Base-by-base conservation (phyloP, 2,329 filamentous ascomycete genomes). In the Chrysoporthe puriensis region DNA sequence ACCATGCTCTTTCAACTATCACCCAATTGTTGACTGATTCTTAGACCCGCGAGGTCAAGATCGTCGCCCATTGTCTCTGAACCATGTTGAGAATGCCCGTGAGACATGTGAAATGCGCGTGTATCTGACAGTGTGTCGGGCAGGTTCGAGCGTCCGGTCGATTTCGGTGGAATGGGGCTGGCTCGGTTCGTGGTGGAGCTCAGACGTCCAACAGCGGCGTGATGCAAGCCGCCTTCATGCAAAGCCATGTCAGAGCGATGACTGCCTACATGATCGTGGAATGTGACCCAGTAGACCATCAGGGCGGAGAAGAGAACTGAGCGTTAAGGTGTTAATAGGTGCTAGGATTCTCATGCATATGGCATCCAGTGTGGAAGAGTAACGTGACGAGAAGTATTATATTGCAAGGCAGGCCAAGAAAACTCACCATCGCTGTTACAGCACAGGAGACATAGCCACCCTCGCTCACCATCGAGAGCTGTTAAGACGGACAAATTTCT, bases 371-470 rank as follows among this genome's bases (percentile, higher is more conserved):
- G 21, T 52, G 8, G 48, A 11, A 32, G 7, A 26, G n/a, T 52
- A 21, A 14, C 5, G 21, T 32, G 48, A 11, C n/a, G n/a, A 14
- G n/a, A 14, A 48, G 4, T 8, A 5, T n/a, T n/a, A 9, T 3
- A 48, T 1, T 48, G 16, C 18, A 48, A 46, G 40, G 54, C 16
- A 40, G 21, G 2, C 13, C n/a, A 68, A 40, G 36, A 77, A 42
- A 36, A 77, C 82, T 73, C 76, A 88, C 87, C 84, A 73, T 90
- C 88, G 70, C 83, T 81, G 72, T 90, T 90, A 73, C 88, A 91
- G 72, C 86, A 87, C 79, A 89, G 87, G 4, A 90, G 80, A 71
- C 87, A 90, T 2, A 90, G 82, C 87, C 88, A 90, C 3, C 85
- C 88, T 2, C 85, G 87, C 73, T 77, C 88, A 14, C 88, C 88